These are phyloP conservation scores for Colletotrichum scovillei DNA, from an alignment of 2,329 filamentous ascomycete species.

Conservation along the genomic window DNA sequence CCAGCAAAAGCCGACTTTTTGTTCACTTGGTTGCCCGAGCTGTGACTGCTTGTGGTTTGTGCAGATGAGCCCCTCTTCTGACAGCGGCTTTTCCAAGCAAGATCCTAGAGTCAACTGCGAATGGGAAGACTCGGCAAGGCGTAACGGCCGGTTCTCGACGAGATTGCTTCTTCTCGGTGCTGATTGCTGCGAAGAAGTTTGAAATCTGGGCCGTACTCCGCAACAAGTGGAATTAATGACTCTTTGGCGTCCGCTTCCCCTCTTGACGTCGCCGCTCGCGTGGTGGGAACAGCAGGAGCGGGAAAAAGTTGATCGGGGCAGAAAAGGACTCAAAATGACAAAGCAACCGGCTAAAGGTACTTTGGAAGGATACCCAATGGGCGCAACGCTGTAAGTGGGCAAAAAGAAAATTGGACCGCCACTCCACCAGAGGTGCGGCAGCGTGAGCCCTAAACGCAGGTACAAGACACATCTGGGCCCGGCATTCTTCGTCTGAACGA, in stretches of 20 bases:
- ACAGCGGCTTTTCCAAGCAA: constrained; percentile 27
- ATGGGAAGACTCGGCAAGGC: constrained; percentile 22
- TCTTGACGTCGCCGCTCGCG: background rate
- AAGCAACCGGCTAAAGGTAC: constrained; percentile 4
- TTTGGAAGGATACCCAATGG: background rate
- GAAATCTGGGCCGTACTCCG: constrained; percentile 21
- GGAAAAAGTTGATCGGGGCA: constrained; percentile 9
- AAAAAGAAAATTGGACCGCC: background rate
- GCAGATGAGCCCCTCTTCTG: constrained; percentile 16
- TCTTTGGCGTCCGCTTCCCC: constrained; percentile 11
- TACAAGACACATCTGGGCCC: constrained; percentile 28
- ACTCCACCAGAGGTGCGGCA: constrained; percentile 20
- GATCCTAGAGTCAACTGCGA: constrained; percentile 20
- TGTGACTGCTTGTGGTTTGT: constrained; percentile 16
- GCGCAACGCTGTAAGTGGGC: background rate
- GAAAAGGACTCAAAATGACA: constrained; percentile 30
- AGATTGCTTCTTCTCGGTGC: constrained; percentile 15
- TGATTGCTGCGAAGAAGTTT: constrained; percentile 18
- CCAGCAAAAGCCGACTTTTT: constrained; percentile 3
- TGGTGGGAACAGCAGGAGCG: background rate
- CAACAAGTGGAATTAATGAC: constrained; percentile 18
- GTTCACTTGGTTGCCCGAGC: background rate
- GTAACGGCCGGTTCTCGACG: background rate
- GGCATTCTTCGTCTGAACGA: constrained; percentile 28
- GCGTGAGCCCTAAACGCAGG: constrained; percentile 35